Evolutionary conservation across 179 eudicot genomes (phyloP), one percentile per base, ranked within the genome.

Genomic region (Vitellaria paradoxa): DNA sequence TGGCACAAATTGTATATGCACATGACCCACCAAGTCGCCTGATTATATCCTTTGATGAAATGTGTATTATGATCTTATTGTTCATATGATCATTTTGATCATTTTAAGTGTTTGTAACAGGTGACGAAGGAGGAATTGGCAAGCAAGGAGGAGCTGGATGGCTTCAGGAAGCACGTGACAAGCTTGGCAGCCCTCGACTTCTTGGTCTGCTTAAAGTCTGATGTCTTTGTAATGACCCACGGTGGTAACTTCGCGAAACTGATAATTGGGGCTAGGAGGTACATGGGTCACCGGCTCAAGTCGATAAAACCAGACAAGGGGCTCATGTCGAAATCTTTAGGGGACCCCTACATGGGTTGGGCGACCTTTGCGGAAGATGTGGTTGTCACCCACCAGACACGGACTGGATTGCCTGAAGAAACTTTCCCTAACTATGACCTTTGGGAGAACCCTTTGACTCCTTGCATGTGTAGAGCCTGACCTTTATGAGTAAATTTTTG

Each of bases 311-410:
- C 99, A 0, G 98, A 96, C 80, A 96, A 96, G 85, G 99, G 99
- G 47, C 96, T 96, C 53, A 87, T 96, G 95, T 91, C 99, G 77
- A 96, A 96, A 77, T 96, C 99, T 13, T 91, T 96, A 55, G 99
- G 99, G 61, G 98, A 96, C 85, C 98, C 99, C 4, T 96, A 96
- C 85, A 90, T 96, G 96, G 99, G 98, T 0, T 96, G 98, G 99
- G 99, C 99, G n/a, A 85, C 93, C 72, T 96, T 96, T 69, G 96
- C 93, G 18, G 99, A 96, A 81, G 98, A 96, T 77, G 99, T 93
- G 42, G 84, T 92, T 30, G 86, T 91, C 63, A 93, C 98, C 57
- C 99, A 96, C 81, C 97, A 96, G 87, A 96, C 99, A 15, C 87
- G 99, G 67, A 93, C 94, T 5, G 99, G 97, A 20, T 88, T 96